Evolutionary conservation across 345 rosid species (phyloP).

Genomic region (Populus davidiana): DNA sequence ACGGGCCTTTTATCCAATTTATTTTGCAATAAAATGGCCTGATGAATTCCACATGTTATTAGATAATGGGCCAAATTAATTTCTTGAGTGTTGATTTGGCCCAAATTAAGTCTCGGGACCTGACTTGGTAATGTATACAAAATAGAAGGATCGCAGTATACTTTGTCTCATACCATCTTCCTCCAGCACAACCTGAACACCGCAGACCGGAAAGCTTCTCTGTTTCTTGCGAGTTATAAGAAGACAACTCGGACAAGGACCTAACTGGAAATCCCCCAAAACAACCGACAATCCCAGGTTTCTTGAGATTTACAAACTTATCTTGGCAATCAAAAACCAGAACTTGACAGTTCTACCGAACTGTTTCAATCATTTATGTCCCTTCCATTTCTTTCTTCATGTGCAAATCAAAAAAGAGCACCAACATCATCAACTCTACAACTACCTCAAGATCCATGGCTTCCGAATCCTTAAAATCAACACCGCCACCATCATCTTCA

Average conservation of each 20-base stretch:
- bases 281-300: not conserved
- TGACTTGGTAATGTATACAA: too few species aligned
- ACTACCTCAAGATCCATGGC: not conserved
- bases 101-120: too few species aligned
- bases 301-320: not conserved
- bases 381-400: constrained; percentile 5
- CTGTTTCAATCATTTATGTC: not conserved
- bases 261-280: not conserved
- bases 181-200: too few species aligned
- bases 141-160: too few species aligned
- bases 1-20: too few species aligned
- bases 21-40: too few species aligned
- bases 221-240: not conserved
- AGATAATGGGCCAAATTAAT: too few species aligned
- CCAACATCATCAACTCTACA: not conserved
- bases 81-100: too few species aligned
- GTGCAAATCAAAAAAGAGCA: constrained; percentile 37
- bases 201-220: not conserved
- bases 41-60: too few species aligned
- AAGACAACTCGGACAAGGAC: not conserved
- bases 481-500: constrained; percentile 4
- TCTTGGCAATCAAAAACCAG: not conserved
- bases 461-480: not conserved
- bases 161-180: too few species aligned
- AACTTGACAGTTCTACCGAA: not conserved